Evolutionary conservation across 805 yeast species (phyloP), one percentile per base, ranked within the genome.

Genomic region (Cyberlindnera meyerae): DNA sequence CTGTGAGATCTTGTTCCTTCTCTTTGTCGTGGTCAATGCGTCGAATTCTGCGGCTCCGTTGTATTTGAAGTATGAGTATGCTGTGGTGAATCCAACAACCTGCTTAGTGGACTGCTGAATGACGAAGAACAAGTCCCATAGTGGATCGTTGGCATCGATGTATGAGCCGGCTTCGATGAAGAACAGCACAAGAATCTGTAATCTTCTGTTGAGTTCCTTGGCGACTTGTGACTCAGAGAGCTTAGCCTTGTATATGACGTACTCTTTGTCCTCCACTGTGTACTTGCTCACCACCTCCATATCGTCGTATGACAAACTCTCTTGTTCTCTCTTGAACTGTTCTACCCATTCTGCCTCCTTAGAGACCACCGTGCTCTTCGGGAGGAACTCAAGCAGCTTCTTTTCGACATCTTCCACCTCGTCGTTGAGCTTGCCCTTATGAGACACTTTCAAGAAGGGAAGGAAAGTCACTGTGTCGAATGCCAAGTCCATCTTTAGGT

Each of bases 111-210:
- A 39, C 7, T 56, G 54, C 31, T 62, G 59, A 15, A 64, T 53
- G 6, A 82, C 45, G 25, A 81, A 65, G 54, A 75, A 89, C 3
- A 88, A 55, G 32, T 84, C 87, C 98, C 98, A 93, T 13, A 73
- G 67, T 8, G 71, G 69, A 58, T 93, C 98, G 0, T 58, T 58
- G 27, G 71, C 68, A 54, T 89, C 96, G 38, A 93, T 87, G 51
- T 76, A 85, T 1, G 94, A 78, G 2, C 96, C 97, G 0, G 96
- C 97, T 57, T 93, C 98, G 48, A 93, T 90, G 62, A 81, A 88
- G 9, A 93, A 65, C 18, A 90, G 63, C 12, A 85, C 84, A 48
- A 93, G 75, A 2, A 89, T 77, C 48, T 87, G 95, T 46, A 88
- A 67, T 41, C 96, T 62, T 33, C 69, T 61, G 50, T 80, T 89